These are phyloP conservation scores for Penicillium frequentans DNA, from an alignment of 2,329 filamentous ascomycete species.

Conservation along the genomic window DNA sequence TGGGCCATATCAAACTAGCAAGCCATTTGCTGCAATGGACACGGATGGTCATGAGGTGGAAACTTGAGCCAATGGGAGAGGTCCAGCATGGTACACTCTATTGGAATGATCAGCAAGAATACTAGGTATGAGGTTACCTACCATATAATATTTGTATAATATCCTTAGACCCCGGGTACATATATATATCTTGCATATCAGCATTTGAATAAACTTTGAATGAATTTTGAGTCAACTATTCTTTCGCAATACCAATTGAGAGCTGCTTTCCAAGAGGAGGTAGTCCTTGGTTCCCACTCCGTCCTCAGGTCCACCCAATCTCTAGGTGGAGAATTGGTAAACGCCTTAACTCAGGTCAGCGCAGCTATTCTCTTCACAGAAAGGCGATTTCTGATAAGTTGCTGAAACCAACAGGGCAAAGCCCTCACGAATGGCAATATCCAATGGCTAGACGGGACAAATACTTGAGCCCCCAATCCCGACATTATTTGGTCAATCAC, in stretches of 20 bases:
- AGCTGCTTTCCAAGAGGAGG: neutral
- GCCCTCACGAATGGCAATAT: neutral
- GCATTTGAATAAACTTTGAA: no score
- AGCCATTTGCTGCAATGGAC: conserved; percentile 61
- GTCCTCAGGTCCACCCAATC: accelerated
- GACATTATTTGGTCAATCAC: no score
- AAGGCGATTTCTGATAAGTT: neutral
- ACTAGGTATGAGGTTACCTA: conserved; percentile 29
- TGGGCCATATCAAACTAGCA: conserved; percentile 62
- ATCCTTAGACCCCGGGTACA: neutral
- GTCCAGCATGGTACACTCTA: conserved; percentile 53
- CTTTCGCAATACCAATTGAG: no score
- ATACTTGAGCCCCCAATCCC: no score
- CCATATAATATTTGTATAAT: neutral
- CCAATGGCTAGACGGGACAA: no score
- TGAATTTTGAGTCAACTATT: no score
- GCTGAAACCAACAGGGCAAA: neutral
- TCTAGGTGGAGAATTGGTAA: neutral
- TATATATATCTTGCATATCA: neutral
- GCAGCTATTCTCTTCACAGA: neutral
- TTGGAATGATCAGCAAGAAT: conserved; percentile 53
- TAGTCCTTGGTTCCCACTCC: neutral
- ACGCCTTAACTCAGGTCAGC: neutral
- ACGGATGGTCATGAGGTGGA: conserved; percentile 57
- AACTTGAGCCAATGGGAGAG: conserved; percentile 57